Evolutionary conservation across 1,139 yeast genomes (phyloP).

Genomic region (Taiozyma onychis): DNA sequence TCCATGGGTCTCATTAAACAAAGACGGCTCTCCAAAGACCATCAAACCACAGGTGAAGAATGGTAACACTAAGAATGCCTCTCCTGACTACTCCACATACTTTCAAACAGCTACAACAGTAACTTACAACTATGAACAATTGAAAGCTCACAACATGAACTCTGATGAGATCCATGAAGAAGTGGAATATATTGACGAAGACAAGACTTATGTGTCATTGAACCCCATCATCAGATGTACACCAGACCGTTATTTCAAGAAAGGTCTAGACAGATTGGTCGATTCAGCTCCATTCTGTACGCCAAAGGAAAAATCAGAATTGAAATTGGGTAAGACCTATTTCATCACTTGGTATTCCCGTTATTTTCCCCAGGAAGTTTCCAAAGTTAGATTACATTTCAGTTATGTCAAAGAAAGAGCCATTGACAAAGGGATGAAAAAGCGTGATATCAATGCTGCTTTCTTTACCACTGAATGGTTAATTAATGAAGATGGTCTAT

Average conservation of each 20-base stretch:
- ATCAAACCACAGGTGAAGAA: slow-evolving; percentile 67
- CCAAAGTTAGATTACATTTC: slow-evolving; percentile 61
- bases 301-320: slow-evolving; percentile 55
- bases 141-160: slow-evolving; percentile 67
- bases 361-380: slow-evolving; percentile 39
- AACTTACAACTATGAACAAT: slow-evolving; percentile 49
- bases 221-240: slow-evolving; percentile 83
- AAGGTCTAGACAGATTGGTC: slow-evolving; percentile 53
- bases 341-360: slow-evolving; percentile 78
- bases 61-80: slow-evolving; percentile 58
- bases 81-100: slow-evolving; percentile 72
- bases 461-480: slow-evolving; percentile 73
- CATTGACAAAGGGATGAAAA: slow-evolving; percentile 51
- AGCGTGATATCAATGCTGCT: slow-evolving; percentile 41
- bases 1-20: slow-evolving; percentile 78
- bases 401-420: slow-evolving; percentile 55
- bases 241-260: slow-evolving; percentile 64
- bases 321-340: slow-evolving; percentile 56
- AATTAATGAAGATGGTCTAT: slow-evolving; percentile 56
- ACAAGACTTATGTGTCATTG: slow-evolving; percentile 57
- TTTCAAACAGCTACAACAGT: slow-evolving; percentile 65
- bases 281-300: slow-evolving; percentile 75
- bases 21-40: slow-evolving; percentile 78
- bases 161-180: slow-evolving; percentile 53
- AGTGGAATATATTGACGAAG: slow-evolving; percentile 53